phyloP scores from a whole-genome alignment of 1,284 basidiomycete genomes.

The Bjerkandera adusta region DNA sequence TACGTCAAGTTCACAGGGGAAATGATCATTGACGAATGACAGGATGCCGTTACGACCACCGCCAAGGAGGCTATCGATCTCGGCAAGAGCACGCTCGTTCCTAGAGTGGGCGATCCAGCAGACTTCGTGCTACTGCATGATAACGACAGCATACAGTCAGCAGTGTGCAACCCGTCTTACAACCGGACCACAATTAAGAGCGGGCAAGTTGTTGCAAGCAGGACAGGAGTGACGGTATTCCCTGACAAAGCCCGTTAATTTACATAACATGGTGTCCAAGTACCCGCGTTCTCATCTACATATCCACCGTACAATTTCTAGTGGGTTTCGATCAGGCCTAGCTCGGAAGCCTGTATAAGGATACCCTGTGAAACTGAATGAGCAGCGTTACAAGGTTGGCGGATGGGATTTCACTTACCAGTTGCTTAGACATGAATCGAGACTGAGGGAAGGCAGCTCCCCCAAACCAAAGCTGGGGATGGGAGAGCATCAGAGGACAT shows the following conservation, averaged over 20 bases:
- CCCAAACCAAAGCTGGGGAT: conserved; percentile 32
- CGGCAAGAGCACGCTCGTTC: conserved; percentile 29
- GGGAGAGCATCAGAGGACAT: background rate
- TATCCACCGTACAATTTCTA: too few relatives aligned
- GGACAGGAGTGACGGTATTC: conserved; percentile 2
- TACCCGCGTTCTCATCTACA: background rate
- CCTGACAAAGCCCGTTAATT: background rate
- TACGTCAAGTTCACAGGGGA: background rate
- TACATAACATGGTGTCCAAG: background rate
- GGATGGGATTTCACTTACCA: conserved; percentile 20
- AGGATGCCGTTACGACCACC: conserved; percentile 28
- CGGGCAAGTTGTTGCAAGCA: conserved; percentile 25
- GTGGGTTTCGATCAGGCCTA: too few relatives aligned
- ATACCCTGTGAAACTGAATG: too few relatives aligned
- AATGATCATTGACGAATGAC: background rate
- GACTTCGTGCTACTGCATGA: conserved; percentile 62
- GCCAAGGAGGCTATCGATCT: conserved; percentile 39
- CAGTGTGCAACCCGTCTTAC: conserved; percentile 47
- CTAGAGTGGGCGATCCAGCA: conserved; percentile 41
- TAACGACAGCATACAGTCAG: conserved; percentile 41
- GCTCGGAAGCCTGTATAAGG: too few relatives aligned
- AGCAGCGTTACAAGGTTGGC: too few relatives aligned
- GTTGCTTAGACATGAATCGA: conserved; percentile 28
- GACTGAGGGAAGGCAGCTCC: conserved; percentile 28
- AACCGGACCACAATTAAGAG: conserved; percentile 41